These are phyloP conservation scores for Brassica napus DNA, from an alignment of 345 rosid genomes.

Conservation along the genomic window DNA sequence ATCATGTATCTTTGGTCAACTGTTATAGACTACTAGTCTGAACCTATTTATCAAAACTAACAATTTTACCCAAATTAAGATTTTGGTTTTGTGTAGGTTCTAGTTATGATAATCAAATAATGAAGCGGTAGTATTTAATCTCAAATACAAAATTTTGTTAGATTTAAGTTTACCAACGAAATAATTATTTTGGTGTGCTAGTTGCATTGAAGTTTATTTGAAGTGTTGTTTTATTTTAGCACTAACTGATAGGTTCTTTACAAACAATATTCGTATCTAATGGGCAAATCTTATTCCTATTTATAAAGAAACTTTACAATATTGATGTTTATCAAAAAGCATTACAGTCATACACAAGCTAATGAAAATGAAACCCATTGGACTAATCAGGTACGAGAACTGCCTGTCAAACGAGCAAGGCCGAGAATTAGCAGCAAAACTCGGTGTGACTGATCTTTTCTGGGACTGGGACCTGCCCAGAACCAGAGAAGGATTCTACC, in stretches of 20 bases:
- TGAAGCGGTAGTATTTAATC: not conserved
- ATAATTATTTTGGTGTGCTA: not conserved
- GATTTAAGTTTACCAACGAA: not conserved
- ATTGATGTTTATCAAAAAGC: not conserved
- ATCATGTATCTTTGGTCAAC: not conserved
- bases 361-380: not conserved
- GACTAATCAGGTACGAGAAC: conserved; percentile 47
- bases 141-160: not conserved
- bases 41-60: not conserved
- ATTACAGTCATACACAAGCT: conserved; percentile 3
- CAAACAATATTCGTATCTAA: not conserved
- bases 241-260: not conserved
- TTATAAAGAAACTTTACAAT: not conserved
- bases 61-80: not conserved
- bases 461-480: conserved; percentile 99
- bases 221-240: not conserved
- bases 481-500: conserved; percentile 92
- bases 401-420: conserved; percentile 73
- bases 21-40: not conserved
- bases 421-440: conserved; percentile 64
- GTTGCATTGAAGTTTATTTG: no score
- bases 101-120: not conserved
- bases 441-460: conserved; percentile 76
- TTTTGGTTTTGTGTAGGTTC: not conserved
- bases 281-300: not conserved